Evolutionary conservation across 192 early-diverging fungal species (phyloP), one percentile per base, ranked within the genome.

Genomic region (Coemansia umbellata): DNA sequence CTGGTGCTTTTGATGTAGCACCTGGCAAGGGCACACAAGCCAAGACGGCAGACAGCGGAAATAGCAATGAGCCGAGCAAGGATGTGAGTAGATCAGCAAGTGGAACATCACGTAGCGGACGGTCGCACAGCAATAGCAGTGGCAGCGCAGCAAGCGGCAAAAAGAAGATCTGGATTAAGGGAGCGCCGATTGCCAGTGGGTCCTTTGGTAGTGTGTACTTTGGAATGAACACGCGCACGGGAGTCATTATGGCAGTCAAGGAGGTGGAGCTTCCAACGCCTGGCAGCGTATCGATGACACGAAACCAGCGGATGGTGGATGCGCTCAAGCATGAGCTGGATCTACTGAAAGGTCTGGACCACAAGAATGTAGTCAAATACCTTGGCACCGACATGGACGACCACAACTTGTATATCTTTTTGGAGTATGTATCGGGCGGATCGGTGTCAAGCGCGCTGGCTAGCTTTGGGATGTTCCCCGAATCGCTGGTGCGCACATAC

Each of bases 361-460:
- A 99, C 73, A 87, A 93, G 45, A 89, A 96, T 50, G 92, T 99
- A 63, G 97, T 99, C 18, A 89, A 85, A 64, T 99, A 99, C 67
- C 80, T 97, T 14, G 92, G 91, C 64, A 87, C 90, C 36, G 82
- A 96, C 69, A 74, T 85, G 36, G 81, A 89, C 39, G 85, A 87
- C 17, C 66, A 71, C 19, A 78, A 80, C 43, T 78, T 97, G 52
- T 93, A 89, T 59, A 95, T 99, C 41, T 98, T 97, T 53, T 66
- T 99, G 27, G 94, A 99, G 58, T 99, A 99, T 65, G 93, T 99
- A 9, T 89, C 94, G 35, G 97, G 97, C 47, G 97, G 97, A 2
- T 97, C 94, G 3, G 85, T 99, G 26, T 84, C 92, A 6, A 86
- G 88, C 8, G 67, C 92, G 31, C 65, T 99, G 50, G 81, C 87